Evolutionary conservation across 352 stramenopile genomes (phyloP), one percentile per base, ranked within the genome.

Genomic region (Globisporangium spiculum): DNA sequence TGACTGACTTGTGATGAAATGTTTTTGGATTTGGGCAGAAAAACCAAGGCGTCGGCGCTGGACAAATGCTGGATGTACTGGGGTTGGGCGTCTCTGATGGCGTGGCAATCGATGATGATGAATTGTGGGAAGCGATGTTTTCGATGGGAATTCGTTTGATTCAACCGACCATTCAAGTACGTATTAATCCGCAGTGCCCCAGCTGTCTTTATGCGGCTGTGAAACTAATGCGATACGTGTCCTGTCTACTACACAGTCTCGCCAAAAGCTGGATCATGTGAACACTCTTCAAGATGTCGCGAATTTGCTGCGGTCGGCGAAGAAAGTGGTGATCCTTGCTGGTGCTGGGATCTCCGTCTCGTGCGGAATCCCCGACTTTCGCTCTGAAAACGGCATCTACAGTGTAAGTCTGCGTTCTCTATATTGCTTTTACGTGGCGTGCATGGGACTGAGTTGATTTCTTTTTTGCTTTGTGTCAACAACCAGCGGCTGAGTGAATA

Each of bases 321-420:
- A 94, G 56, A 96, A 97, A 62, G 96, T 98, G 60, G 85, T 98
- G 26, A 89, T 98, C 20, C 70, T 99, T 32, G 90, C 90, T 24
- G 97, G 97, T 22, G 97, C 97, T 10, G 97, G 97, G n/a, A 98
- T 99, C 62, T 98, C 88, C 9, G 96, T 98, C 14, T 98, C 92
- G 6, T 98, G 96, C 67, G 98, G 98, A 20, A 99, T 99, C 71
- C 98, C 98, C 0, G 98, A 99, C 73, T 99, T 99, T 76, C 94
- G 98, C 20, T 98, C 93, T 4, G 84, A 96, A 65, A 94, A 94
- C 64, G 90, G 90, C 63, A 96, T 96, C 56, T 97, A 97, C 74
- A 94, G 80, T 46, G 87, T 96, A 84, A 64, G 86, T 92, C 7
- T 24, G n/a, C 14, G 14, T 68, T 36, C n/a, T 20, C 36, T 48